phyloP scores from a whole-genome alignment of 768 basidiomycete species.

The Termitomyces sp. region DNA sequence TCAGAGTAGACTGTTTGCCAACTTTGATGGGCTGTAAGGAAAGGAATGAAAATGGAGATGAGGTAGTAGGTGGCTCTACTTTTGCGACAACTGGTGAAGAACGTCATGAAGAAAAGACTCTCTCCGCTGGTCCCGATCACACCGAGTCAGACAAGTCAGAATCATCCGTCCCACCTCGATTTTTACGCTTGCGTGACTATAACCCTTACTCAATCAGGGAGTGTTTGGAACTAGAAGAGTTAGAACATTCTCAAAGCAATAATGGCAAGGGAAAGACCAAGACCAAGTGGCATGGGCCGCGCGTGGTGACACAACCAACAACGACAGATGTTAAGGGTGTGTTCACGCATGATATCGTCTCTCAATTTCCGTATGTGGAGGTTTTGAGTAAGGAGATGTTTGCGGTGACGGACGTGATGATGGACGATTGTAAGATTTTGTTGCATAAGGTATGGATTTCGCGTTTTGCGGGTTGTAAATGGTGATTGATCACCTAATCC shows the following conservation, averaged over 20 bases:
- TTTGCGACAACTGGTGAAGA: background rate
- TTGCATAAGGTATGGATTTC: slow-evolving; percentile 35
- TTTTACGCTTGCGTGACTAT: slow-evolving; percentile 31
- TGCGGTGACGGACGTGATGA: slow-evolving; percentile 51
- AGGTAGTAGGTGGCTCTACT: background rate
- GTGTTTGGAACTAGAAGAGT: slow-evolving; percentile 7
- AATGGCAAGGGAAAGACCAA: slow-evolving; percentile 20
- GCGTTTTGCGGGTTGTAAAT: background rate
- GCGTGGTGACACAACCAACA: slow-evolving; percentile 35
- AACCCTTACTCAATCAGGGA: slow-evolving; percentile 26
- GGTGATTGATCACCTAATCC: background rate
- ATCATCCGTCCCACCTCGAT: slow-evolving; percentile 6
- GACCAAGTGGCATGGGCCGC: slow-evolving; percentile 23
- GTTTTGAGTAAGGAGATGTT: slow-evolving; percentile 40
- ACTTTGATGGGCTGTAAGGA: background rate
- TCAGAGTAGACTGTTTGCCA: slow-evolving; percentile 11
- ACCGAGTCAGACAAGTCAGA: background rate
- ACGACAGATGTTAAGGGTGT: slow-evolving; percentile 36
- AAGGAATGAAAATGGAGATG: background rate
- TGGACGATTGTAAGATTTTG: slow-evolving; percentile 46
- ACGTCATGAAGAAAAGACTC: background rate
- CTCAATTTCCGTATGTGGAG: slow-evolving; percentile 46
- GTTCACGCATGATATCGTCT: slow-evolving; percentile 41
- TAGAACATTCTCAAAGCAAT: background rate
- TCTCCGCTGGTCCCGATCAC: background rate